Percentiles rank a stretch among this genome's conserved stretches.
Conservation (phyloP, 169 alveolate genomes). For the Gregarina niphandrodes region DNA sequence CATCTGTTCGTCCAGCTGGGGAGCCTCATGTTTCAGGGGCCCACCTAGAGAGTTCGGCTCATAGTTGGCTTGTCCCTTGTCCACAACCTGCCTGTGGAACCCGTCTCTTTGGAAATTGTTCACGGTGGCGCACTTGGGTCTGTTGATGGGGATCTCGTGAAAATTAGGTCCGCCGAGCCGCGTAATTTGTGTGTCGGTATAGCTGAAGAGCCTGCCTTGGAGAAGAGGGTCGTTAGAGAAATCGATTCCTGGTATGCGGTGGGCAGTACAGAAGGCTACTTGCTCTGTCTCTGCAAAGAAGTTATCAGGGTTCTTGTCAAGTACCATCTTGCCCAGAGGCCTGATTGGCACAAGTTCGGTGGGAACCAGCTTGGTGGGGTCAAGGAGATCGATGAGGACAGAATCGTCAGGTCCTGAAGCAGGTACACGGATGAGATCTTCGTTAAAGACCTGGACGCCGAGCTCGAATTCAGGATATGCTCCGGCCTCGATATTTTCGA, state of each 20-base stretch:
- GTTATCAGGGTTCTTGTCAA: slow-evolving; percentile 48
- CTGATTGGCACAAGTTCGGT: too few species aligned
- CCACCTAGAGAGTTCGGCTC: slow-evolving; percentile 41
- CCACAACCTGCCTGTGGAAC: slow-evolving; percentile 29
- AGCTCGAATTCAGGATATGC: too few species aligned
- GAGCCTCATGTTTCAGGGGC: slow-evolving; percentile 23
- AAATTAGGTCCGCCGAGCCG: slow-evolving; percentile 44
- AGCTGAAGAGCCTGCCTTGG: slow-evolving; percentile 50
- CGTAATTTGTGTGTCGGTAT: slow-evolving; percentile 50
- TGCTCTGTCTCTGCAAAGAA: slow-evolving; percentile 44
- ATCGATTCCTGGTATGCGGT: slow-evolving; percentile 53
- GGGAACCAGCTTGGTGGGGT: too few species aligned
- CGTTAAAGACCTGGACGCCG: too few species aligned
- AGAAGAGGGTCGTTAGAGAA: slow-evolving; percentile 47
- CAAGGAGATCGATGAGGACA: too few species aligned
- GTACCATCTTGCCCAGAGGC: slow-evolving; percentile 38
- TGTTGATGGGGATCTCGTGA: slow-evolving; percentile 43
- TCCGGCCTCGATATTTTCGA: too few species aligned
- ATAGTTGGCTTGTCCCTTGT: slow-evolving; percentile 33
- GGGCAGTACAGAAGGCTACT: slow-evolving; percentile 47
- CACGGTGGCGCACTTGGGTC: slow-evolving; percentile 38
- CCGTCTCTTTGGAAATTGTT: slow-evolving; percentile 34
- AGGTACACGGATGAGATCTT: too few species aligned
- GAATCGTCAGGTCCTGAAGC: too few species aligned
- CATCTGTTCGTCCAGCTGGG: too few species aligned